Percentiles rank a stretch among this genome's conserved stretches.
Evolutionary conservation across 2,329 filamentous ascomycete species (phyloP).

Genomic region (Aspergillus bombycis): DNA sequence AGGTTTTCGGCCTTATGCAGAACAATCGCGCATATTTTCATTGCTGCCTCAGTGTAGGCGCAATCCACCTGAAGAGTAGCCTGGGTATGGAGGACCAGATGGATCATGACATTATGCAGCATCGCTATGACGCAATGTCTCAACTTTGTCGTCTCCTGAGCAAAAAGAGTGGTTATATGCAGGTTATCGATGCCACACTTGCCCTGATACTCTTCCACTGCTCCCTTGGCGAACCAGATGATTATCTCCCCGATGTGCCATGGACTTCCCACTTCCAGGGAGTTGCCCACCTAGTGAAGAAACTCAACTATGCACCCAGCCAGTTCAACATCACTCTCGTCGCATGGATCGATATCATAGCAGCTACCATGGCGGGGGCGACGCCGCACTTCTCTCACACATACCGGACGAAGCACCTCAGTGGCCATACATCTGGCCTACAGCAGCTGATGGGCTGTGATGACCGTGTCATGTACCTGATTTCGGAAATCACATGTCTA

Average conservation of each 20-base stretch:
- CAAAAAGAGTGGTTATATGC: slow-evolving; percentile 75
- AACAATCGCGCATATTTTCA: slow-evolving; percentile 86
- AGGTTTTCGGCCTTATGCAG: slow-evolving; percentile 7
- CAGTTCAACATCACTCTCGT: slow-evolving; percentile 89
- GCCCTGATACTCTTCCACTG: slow-evolving; percentile 96
- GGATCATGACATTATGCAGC: slow-evolving; percentile 58
- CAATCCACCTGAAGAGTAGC: slow-evolving; percentile 84
- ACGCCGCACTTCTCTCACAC: slow-evolving; percentile 87
- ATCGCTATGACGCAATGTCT: slow-evolving; percentile 83
- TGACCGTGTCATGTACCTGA: slow-evolving; percentile 94
- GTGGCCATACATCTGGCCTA: slow-evolving; percentile 68
- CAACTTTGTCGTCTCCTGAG: slow-evolving; percentile 80
- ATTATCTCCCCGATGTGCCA: slow-evolving; percentile 85
- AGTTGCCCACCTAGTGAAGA: slow-evolving; percentile 78
- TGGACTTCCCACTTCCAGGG: slow-evolving; percentile 97
- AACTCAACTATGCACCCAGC: slow-evolving; percentile 70
- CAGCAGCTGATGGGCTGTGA: slow-evolving; percentile 96
- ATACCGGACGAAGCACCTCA: slow-evolving; percentile 87
- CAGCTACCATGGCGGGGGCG: slow-evolving; percentile 84
- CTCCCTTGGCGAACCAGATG: slow-evolving; percentile 80
- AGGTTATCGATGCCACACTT: slow-evolving; percentile 87
- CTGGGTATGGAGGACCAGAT: slow-evolving; percentile 11
- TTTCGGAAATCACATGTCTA: slow-evolving; percentile 94
- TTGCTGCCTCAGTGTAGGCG: slow-evolving; percentile 89
- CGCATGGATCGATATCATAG: slow-evolving; percentile 95